Percentiles rank a stretch among this genome's conserved stretches.
These are phyloP conservation scores for Teunomyces tritomae DNA, from an alignment of 805 yeast species.

Conservation along the genomic window DNA sequence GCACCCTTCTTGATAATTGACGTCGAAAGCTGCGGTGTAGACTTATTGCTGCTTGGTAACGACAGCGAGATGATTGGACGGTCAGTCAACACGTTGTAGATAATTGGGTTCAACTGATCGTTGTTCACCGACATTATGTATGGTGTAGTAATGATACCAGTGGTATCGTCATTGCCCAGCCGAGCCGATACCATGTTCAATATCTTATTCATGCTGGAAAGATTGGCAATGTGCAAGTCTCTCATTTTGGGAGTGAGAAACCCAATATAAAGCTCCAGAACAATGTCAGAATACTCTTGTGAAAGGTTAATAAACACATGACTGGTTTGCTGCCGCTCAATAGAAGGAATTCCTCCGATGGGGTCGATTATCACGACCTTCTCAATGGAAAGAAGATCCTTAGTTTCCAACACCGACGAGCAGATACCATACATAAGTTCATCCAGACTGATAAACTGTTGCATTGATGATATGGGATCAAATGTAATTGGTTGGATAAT, in stretches of 20 bases:
- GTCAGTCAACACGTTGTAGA: constrained; percentile 88
- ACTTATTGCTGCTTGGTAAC: constrained; percentile 60
- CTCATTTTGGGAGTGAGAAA: constrained; percentile 44
- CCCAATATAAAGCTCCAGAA: constrained; percentile 62
- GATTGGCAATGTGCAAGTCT: constrained; percentile 61
- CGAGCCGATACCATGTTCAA: constrained; percentile 48
- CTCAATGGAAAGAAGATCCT: constrained; percentile 58
- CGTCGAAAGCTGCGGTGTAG: constrained; percentile 64
- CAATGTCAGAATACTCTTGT: constrained; percentile 73
- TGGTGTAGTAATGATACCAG: constrained; percentile 89
- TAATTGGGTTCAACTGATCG: constrained; percentile 72
- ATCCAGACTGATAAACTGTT: constrained; percentile 22
- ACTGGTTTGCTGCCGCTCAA: constrained; percentile 74
- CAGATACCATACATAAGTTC: constrained; percentile 26
- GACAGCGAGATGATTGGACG: constrained; percentile 89
- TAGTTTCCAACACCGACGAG: constrained; percentile 18
- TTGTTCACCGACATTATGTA: constrained; percentile 57
- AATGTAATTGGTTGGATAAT: constrained; percentile 54
- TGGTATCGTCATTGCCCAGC: constrained; percentile 42
- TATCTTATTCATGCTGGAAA: constrained; percentile 60
- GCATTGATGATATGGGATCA: constrained; percentile 13
- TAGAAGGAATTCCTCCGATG: constrained; percentile 87
- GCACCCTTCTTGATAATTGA: constrained; percentile 80
- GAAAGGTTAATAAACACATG: constrained; percentile 84
- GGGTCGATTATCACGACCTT: constrained; percentile 78